These are phyloP conservation scores for Alternaria sp. DNA, from an alignment of 2,329 filamentous ascomycete genomes.

Conservation along the genomic window DNA sequence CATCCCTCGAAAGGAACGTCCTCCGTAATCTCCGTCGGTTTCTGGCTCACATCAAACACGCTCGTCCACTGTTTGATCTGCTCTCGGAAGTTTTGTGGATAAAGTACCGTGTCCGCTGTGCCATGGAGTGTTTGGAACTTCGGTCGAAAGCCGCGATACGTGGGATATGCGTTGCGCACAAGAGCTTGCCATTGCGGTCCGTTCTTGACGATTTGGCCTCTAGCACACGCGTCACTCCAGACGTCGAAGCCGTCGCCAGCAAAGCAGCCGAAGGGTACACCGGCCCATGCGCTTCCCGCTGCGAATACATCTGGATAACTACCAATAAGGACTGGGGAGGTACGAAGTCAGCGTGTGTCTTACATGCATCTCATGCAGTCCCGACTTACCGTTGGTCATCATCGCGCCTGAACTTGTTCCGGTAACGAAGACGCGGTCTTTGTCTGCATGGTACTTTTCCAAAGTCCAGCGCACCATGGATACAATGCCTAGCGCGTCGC, in stretches of 20 bases:
- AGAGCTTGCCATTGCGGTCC: constrained; percentile 39
- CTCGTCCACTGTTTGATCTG: constrained; percentile 46
- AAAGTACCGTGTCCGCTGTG: constrained; percentile 31
- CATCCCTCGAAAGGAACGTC: constrained; percentile 40
- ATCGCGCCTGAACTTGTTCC: constrained; percentile 46
- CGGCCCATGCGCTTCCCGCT: constrained; percentile 43
- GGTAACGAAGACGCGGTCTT: constrained; percentile 40
- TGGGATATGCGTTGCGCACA: constrained; percentile 39
- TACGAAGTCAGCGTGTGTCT: neutral
- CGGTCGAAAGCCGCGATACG: constrained; percentile 38
- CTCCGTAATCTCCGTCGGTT: constrained; percentile 25
- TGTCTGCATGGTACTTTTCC: constrained; percentile 37
- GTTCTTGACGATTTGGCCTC: constrained; percentile 39
- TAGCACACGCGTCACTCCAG: constrained; percentile 43
- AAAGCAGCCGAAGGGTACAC: constrained; percentile 47
- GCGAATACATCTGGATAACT: constrained; percentile 46
- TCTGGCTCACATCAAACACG: constrained; percentile 35
- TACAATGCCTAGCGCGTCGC: constrained; percentile 43
- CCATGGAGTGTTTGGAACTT: constrained; percentile 44
- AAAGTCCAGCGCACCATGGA: constrained; percentile 41
- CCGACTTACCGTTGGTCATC: constrained; percentile 36
- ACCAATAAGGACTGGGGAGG: constrained; percentile 31
- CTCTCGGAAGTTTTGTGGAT: constrained; percentile 44
- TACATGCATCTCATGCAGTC: neutral
- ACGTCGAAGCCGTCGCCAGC: constrained; percentile 39